Evolutionary conservation across 2,329 filamentous ascomycete species (phyloP).

Genomic region (Byssothecium circinans): DNA sequence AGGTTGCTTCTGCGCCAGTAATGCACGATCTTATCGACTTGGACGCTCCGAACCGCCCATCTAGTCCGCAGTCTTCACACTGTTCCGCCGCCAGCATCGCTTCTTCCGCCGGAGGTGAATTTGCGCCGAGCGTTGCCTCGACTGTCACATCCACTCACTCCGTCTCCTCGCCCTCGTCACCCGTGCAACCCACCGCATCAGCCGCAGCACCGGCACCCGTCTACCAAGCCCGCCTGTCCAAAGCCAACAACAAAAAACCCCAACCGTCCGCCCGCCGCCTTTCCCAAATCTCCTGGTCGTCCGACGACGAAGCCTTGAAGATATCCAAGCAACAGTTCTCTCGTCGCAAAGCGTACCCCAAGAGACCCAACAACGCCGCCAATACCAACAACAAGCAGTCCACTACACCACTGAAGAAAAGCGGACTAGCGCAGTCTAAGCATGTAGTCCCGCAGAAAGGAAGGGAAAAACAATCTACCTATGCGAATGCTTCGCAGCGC

Average conservation of each 20-base stretch:
- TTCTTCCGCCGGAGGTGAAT: too few species aligned
- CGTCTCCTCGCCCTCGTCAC: too few species aligned
- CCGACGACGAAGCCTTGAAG: slow-evolving; percentile 5
- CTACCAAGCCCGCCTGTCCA: too few species aligned
- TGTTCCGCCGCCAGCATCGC: background rate
- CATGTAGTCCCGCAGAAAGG: slow-evolving; percentile 1
- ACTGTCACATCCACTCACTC: background rate
- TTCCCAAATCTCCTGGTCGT: slow-evolving; percentile 13
- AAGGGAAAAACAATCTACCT: too few species aligned
- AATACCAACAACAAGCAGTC: background rate
- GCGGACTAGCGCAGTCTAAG: slow-evolving; percentile 9
- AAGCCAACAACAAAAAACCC: background rate
- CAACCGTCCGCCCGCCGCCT: slow-evolving; percentile 8
- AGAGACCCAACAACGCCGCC: background rate
- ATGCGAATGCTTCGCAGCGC: too few species aligned
- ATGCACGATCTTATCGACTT: too few species aligned
- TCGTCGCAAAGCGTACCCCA: background rate
- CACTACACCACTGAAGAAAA: slow-evolving; percentile 4
- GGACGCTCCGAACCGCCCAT: background rate
- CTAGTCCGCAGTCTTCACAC: slow-evolving; percentile 3
- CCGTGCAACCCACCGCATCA: background rate
- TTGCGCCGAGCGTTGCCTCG: too few species aligned
- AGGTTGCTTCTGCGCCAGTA: too few species aligned
- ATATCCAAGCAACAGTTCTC: background rate
- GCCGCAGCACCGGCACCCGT: slow-evolving; percentile 1